Evolutionary conservation across 768 basidiomycete genomes (phyloP).

Genomic region (Mycena epipterygia): DNA sequence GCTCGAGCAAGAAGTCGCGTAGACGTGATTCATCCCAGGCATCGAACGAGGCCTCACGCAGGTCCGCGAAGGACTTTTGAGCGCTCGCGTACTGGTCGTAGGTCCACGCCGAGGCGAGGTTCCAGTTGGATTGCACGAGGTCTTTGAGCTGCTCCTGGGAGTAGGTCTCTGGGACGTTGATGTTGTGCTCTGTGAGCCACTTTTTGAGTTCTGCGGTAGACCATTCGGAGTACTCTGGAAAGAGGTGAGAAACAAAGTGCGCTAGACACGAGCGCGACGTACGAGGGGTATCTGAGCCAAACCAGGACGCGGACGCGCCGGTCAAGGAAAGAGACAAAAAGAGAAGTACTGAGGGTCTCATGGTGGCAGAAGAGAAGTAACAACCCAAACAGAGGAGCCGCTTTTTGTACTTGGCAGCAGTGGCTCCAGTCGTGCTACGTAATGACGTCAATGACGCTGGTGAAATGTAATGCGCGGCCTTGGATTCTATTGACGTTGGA

Average conservation of each 20-base stretch:
- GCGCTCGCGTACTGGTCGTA: constrained; percentile 74
- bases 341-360: constrained; percentile 47
- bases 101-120: constrained; percentile 65
- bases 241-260: background rate
- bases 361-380: constrained; percentile 24
- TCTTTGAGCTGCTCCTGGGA: constrained; percentile 57
- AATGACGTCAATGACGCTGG: background rate
- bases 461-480: no score
- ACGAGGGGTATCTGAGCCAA: constrained; percentile 55
- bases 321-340: constrained; percentile 50
- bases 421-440: background rate
- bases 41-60: constrained; percentile 77
- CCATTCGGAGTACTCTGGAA: constrained; percentile 64
- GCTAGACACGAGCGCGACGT: constrained; percentile 24
- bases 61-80: constrained; percentile 70
- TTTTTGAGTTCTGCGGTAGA: constrained; percentile 70
- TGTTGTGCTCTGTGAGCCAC: constrained; percentile 79
- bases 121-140: constrained; percentile 77
- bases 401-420: background rate
- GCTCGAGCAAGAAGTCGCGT: constrained; percentile 86
- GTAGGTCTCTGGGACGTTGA: constrained; percentile 63
- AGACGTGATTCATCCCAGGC: constrained; percentile 89
- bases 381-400: background rate
- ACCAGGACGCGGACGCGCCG: constrained; percentile 67
- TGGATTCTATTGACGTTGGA: no score